Evolutionary conservation across 2,329 filamentous ascomycete species (phyloP).

Genomic region (Gaeumannomyces tritici): DNA sequence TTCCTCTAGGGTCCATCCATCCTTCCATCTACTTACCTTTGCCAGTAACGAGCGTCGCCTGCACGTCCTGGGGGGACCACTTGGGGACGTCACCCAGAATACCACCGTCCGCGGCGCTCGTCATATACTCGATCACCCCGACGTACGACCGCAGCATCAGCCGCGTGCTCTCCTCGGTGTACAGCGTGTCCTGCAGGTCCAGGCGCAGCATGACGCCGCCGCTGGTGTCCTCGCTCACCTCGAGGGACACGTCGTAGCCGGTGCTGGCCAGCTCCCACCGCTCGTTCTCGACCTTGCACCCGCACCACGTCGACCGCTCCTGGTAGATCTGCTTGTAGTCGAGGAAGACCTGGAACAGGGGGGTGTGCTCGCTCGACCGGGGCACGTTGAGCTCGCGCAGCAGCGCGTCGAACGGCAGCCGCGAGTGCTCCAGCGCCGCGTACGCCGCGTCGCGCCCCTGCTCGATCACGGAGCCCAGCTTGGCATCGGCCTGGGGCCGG

Average conservation of each 20-base stretch:
- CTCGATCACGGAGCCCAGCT: constrained; percentile 15
- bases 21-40: neutral
- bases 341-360: constrained; percentile 37
- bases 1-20: no score
- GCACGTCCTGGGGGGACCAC: neutral
- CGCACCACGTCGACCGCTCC: constrained; percentile 11
- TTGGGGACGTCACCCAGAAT: neutral
- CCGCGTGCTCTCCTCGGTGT: constrained; percentile 17
- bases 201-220: constrained; percentile 13
- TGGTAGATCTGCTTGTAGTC: constrained; percentile 17
- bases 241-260: constrained; percentile 23
- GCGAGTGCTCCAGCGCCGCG: constrained; percentile 28
- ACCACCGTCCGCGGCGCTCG: neutral
- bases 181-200: constrained; percentile 19
- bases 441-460: constrained; percentile 15
- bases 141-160: constrained; percentile 14
- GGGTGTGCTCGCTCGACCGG: constrained; percentile 26
- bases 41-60: neutral
- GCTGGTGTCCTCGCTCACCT: constrained; percentile 23
- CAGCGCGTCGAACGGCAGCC: constrained; percentile 38
- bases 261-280: constrained; percentile 9
- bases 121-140: neutral
- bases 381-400: constrained; percentile 30
- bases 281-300: constrained; percentile 11
- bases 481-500: constrained; percentile 18